These are phyloP conservation scores for Geosmithia putterillii DNA, from an alignment of 2,329 filamentous ascomycete genomes.

Conservation along the genomic window DNA sequence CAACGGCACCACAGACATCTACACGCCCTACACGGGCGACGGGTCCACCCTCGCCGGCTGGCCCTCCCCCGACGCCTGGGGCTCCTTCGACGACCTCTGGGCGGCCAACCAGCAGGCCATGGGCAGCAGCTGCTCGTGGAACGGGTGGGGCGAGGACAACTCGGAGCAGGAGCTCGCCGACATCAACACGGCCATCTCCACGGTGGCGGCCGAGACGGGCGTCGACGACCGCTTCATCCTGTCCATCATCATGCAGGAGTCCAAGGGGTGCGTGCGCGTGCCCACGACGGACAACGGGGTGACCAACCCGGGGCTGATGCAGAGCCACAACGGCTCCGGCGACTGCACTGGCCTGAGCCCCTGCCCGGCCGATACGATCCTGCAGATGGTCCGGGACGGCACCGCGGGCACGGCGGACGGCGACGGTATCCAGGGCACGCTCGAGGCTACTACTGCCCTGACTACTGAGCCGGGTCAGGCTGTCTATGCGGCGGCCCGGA, in stretches of 20 bases:
- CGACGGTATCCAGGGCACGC: slow-evolving; percentile 5
- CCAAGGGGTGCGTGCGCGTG: slow-evolving; percentile 7
- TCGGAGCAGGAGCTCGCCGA: slow-evolving; percentile 5
- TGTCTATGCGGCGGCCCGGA: slow-evolving; percentile 8
- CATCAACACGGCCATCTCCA: slow-evolving; percentile 6
- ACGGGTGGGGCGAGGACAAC: slow-evolving; percentile 8
- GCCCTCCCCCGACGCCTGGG: slow-evolving; percentile 7
- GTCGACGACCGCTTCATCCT: slow-evolving; percentile 9
- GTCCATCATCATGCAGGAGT: slow-evolving; percentile 20
- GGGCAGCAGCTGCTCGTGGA: slow-evolving; percentile 6
- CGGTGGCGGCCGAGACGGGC: slow-evolving; percentile 5
- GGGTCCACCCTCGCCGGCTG: slow-evolving; percentile 8
- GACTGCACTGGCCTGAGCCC: slow-evolving; percentile 5
- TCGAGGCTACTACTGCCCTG: background rate
- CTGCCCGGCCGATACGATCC: slow-evolving; percentile 5
- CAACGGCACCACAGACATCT: slow-evolving; percentile 5
- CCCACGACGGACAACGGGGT: slow-evolving; percentile 8
- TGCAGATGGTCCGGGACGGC: slow-evolving; percentile 8
- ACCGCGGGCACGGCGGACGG: slow-evolving; percentile 6
- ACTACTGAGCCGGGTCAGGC: slow-evolving; percentile 3
- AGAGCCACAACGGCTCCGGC: slow-evolving; percentile 7
- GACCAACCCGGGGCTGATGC: slow-evolving; percentile 8
- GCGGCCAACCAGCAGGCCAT: slow-evolving; percentile 4
- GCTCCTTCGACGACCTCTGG: slow-evolving; percentile 7
- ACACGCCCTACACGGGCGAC: slow-evolving; percentile 9